Evolutionary conservation across 192 early-diverging fungal genomes (phyloP), one percentile per base, ranked within the genome.

Genomic region (Coemansia sp.): DNA sequence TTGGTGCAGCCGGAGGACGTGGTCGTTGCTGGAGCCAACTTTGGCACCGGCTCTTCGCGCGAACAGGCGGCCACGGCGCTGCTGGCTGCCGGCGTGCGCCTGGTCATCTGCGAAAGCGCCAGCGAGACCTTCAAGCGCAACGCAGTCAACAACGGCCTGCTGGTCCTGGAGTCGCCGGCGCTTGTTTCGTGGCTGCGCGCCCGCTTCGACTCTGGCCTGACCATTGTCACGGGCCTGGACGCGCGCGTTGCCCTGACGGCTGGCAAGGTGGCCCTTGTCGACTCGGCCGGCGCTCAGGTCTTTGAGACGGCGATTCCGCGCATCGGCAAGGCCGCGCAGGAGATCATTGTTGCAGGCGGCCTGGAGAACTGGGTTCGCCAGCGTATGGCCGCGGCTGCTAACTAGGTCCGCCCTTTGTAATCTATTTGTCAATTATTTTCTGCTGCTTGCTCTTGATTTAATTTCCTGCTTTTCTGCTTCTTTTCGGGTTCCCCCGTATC

Each of bases 61-160:
- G 95, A 99, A 75, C 97, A 99, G 80, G 97, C 97, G 1, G 95
- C 97, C 13, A 99, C 97, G 0, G 93, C 94, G 11, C 77, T 98
- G 28, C 83, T 94, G 63, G 87, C 93, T 29, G 85, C 90, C 35
- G 93, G 92, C 46, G 85, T 99, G 64, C 84, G 85, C 10, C 70
- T 95, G 34, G 86, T 97, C 23, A 75, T 99, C 52, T 92, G 93
- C 50, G 95, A 92, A 6, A 95, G 95, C 18, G 92, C 93, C 59
- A 92, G 90, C n/a, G 95, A 99, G 71, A 99, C 91, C 0, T 99
- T 95, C 79, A 99, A 99, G 82, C 90, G 97, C 48, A 99, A 99
- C 62, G 94, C 94, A 18, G 93, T 99, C 69, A 99, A 99, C 85
- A 99, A 99, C 72, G 95, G 94, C 5, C 83, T 99, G 18, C 69